Conservation (phyloP, 2,329 filamentous ascomycete genomes). For the Didymella arachidicola region DNA sequence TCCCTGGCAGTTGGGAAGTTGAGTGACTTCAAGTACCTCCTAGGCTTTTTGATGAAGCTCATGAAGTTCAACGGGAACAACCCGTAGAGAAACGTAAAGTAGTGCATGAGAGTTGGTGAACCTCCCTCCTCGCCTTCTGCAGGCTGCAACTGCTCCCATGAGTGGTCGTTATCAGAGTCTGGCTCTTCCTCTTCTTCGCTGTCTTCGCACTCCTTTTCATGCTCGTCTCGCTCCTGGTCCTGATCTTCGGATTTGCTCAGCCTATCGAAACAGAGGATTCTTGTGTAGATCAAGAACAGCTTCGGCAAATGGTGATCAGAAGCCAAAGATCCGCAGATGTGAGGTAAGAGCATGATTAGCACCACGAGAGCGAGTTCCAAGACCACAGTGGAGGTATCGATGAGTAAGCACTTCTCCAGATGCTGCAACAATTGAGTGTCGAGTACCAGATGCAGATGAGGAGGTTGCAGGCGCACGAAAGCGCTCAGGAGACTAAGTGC, state of each 20-base stretch:
- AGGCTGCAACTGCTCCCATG: conserved; percentile 72
- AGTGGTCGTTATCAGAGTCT: conserved; percentile 38
- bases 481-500: conserved; percentile 73
- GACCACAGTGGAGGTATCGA: conserved; percentile 78
- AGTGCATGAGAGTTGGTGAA: conserved; percentile 72
- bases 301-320: conserved; percentile 68
- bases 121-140: conserved; percentile 63
- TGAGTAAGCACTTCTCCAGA: conserved; percentile 76
- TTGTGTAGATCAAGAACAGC: conserved; percentile 82
- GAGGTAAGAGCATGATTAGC: conserved; percentile 81
- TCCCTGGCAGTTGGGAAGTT: conserved; percentile 75
- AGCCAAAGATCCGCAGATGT: conserved; percentile 76
- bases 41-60: conserved; percentile 83
- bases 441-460: conserved; percentile 76
- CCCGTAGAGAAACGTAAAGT: conserved; percentile 84
- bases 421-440: conserved; percentile 76
- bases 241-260: conserved; percentile 46
- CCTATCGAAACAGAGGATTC: conserved; percentile 80
- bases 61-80: conserved; percentile 86
- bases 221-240: conserved; percentile 11
- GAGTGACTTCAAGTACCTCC: conserved; percentile 77
- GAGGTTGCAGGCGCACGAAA: conserved; percentile 78
- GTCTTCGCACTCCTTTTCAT: conserved; percentile 37
- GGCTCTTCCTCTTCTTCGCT: conserved; percentile 46
- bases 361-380: conserved; percentile 78